A percentile compares a stretch with the other conserved stretches of the same genome.
These are phyloP conservation scores for Thraustotheca clavata DNA, from an alignment of 352 stramenopile species.

Conservation along the genomic window DNA sequence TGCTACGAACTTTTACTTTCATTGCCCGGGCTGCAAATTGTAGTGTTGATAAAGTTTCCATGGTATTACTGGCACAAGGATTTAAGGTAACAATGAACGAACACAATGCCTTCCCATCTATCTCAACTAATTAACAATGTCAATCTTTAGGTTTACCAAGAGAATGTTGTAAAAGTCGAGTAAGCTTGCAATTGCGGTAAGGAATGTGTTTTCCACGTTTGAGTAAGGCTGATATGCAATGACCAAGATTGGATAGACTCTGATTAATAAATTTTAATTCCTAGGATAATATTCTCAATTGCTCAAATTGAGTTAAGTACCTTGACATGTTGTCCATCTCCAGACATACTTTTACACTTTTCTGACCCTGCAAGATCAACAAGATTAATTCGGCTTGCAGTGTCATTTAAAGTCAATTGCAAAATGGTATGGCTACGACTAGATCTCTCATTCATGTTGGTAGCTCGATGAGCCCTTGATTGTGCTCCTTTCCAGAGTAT, in stretches of 20 bases:
- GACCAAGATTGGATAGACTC: conserved; percentile 17
- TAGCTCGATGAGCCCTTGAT: conserved; percentile 31
- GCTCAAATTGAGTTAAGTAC: background rate
- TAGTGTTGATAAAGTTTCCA: conserved; percentile 58
- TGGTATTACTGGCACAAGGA: conserved; percentile 32
- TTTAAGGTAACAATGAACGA: conserved; percentile 57
- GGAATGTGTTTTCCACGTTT: conserved; percentile 18
- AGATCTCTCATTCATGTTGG: conserved; percentile 48
- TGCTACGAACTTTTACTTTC: conserved; percentile 39
- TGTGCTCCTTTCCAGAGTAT: conserved; percentile 38
- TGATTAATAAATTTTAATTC: conserved; percentile 23
- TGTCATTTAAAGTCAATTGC: conserved; percentile 22
- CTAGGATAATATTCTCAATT: background rate
- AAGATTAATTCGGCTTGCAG: conserved; percentile 20
- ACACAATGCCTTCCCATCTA: conserved; percentile 2
- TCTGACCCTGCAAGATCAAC: conserved; percentile 27
- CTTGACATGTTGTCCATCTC: conserved; percentile 17
- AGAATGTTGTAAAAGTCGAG: conserved; percentile 24
- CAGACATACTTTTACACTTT: conserved; percentile 18
- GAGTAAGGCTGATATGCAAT: conserved; percentile 15
- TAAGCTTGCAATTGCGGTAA: conserved; percentile 27
- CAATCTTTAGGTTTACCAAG: conserved; percentile 11
- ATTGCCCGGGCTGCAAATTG: conserved; percentile 71
- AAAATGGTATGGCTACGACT: conserved; percentile 53
- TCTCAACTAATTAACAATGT: background rate